Evolutionary conservation across 2,329 filamentous ascomycete species (phyloP).

Genomic region (Colletotrichum siamense): DNA sequence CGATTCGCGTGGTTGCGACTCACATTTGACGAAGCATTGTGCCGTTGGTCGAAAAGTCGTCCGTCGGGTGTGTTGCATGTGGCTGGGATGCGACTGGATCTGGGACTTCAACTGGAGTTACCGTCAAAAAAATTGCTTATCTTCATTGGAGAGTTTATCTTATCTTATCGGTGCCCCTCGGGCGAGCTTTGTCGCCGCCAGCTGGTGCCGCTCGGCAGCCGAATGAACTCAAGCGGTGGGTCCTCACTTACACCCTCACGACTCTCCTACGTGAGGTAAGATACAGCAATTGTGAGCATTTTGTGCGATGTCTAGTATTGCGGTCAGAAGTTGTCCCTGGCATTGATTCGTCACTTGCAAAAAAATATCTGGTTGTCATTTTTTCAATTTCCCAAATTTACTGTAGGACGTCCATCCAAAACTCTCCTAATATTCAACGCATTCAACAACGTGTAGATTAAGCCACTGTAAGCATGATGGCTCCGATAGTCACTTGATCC

Average conservation of each 20-base stretch:
- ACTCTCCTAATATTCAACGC: not conserved
- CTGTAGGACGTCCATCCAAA: not conserved
- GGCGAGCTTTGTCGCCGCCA: fast-evolving
- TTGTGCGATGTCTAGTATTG: fast-evolving
- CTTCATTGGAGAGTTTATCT: not conserved
- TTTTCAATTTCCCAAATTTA: not conserved
- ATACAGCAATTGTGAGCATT: not conserved
- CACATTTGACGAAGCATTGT: slow-evolving; percentile 58
- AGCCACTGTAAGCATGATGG: not conserved
- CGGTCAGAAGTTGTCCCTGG: not conserved
- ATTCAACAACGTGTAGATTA: fast-evolving
- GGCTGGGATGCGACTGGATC: slow-evolving; percentile 7
- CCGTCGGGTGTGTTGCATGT: slow-evolving; percentile 19
- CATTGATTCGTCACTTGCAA: not conserved
- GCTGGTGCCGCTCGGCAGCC: not conserved
- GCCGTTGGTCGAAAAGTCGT: slow-evolving; percentile 14
- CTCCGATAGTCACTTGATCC: not conserved
- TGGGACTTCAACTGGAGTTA: not conserved
- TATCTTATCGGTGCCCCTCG: slow-evolving; percentile 12
- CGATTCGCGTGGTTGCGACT: slow-evolving; percentile 16
- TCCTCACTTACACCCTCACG: not conserved
- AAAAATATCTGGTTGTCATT: too few species aligned
- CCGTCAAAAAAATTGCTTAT: slow-evolving; percentile 23
- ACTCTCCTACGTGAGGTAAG: fast-evolving
- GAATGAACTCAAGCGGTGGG: not conserved